Evolutionary conservation across 1,284 basidiomycete genomes (phyloP), one percentile per base, ranked within the genome.

Genomic region (Cutaneotrichosporon sp.): DNA sequence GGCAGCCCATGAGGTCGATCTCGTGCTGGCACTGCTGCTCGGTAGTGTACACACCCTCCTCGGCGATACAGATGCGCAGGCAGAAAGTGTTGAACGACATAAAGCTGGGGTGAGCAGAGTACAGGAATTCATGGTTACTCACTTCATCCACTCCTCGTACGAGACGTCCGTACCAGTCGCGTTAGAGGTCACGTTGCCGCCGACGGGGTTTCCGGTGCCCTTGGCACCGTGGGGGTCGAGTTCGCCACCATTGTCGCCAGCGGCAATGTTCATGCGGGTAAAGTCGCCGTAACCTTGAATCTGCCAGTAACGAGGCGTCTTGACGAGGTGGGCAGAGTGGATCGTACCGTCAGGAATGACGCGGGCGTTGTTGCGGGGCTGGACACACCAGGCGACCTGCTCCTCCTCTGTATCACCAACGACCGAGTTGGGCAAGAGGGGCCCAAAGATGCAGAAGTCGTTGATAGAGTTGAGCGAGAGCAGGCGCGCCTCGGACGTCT

Each of bases 311-410:
- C 81, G 75, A 7, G 81, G 81, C 31, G 83, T 84, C 72, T 81
- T 81, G 68, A 83, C 79, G 68, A 83, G 83, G 76, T 84, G 83
- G 46, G 81, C 82, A 11, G 81, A 77, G 58, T 75, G 76, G 72
- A 85, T 73, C 22, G 82, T 80, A 51, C 82, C 83, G 63, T 82
- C 77, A 46, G 84, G 84, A 65, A 84, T 84, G 58, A 83, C 72
- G 58, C 83, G 79, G 49, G 84, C 78, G 65, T 83, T 79, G 76
- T 84, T 83, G 42, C 83, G 81, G 82, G 75, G 74, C 71, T 84
- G 82, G 61, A 84, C 83, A 78, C 85, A 86, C 81, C 82, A 86
- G 18, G 84, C 82, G 51, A 86, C 85, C 63, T 81, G 81, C 64
- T 79, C 73, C 52, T 73, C 77, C 76, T 86, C 85, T 30, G 82